These are phyloP conservation scores for Persicaria tinctoria DNA, from an alignment of 148 eudicot species.

Conservation along the genomic window DNA sequence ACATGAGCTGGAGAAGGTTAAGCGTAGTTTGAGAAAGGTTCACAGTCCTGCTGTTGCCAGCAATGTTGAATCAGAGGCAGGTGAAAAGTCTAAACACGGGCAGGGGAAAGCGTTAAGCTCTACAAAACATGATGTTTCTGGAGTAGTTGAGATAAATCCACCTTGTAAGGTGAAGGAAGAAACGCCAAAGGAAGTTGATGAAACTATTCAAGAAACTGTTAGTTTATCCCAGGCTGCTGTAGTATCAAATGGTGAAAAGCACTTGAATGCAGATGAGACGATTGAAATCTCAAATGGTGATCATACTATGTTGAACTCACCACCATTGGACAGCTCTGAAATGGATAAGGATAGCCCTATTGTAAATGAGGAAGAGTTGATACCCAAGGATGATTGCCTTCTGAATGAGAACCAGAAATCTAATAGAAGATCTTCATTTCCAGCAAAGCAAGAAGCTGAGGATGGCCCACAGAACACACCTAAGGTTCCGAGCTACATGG, in stretches of 20 bases:
- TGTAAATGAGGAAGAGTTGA: constrained; percentile 26
- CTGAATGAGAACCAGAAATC: constrained; percentile 33
- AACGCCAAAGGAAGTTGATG: constrained; percentile 14
- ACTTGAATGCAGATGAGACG: constrained; percentile 19
- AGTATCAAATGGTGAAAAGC: constrained; percentile 19
- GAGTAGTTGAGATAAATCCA: constrained; percentile 14
- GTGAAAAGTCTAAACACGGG: constrained; percentile 18
- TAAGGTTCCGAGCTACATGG: constrained; percentile 51
- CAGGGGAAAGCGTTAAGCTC: constrained; percentile 21
- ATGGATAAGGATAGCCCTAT: constrained; percentile 26
- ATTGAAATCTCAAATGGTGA: constrained; percentile 23
- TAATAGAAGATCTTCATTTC: constrained; percentile 33
- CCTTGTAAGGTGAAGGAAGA: constrained; percentile 30
- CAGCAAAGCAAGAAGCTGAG: constrained; percentile 41
- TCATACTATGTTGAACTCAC: constrained; percentile 19
- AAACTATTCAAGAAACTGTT: constrained; percentile 17
- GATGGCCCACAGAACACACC: constrained; percentile 37
- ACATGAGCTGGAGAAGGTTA: constrained; percentile 48
- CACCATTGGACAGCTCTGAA: constrained; percentile 20
- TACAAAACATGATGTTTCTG: constrained; percentile 15
- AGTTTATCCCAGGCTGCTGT: constrained; percentile 17
- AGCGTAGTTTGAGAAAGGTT: constrained; percentile 51
- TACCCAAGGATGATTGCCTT: constrained; percentile 23
- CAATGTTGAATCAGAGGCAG: constrained; percentile 21
- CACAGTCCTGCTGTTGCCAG: constrained; percentile 31